Evolutionary conservation across 73 alveolate species (phyloP).

Genomic region (Tetrahymena elliotti): DNA sequence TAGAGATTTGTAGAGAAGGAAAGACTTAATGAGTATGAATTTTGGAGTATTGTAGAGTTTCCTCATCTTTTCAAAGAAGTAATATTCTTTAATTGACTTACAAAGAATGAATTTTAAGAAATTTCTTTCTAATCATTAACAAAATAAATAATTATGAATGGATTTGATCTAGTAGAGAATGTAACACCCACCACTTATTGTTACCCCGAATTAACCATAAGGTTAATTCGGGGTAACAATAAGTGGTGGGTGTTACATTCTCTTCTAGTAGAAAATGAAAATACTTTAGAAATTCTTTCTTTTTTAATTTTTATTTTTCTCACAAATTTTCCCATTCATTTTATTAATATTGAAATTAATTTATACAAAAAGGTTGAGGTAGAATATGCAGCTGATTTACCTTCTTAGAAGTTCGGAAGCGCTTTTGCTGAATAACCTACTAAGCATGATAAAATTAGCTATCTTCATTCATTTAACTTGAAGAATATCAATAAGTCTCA

Average conservation of each 20-base stretch:
- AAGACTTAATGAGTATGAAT: constrained; percentile 52
- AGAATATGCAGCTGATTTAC: constrained; percentile 79
- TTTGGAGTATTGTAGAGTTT: constrained; percentile 64
- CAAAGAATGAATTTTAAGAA: too few species aligned
- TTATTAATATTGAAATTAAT: too few species aligned
- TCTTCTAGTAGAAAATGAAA: neutral
- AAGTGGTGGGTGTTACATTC: too few species aligned
- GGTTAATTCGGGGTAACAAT: too few species aligned
- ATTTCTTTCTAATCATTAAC: neutral
- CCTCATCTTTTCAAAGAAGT: constrained; percentile 13
- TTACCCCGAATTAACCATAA: too few species aligned
- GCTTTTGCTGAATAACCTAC: constrained; percentile 49
- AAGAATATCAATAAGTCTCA: constrained; percentile 29
- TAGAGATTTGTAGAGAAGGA: neutral
- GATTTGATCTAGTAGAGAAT: neutral
- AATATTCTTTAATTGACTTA: neutral
- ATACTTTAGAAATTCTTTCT: too few species aligned
- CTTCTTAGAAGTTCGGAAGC: constrained; percentile 51
- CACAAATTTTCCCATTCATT: too few species aligned
- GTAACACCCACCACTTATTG: neutral
- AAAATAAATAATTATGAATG: too few species aligned
- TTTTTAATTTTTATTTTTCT: too few species aligned
- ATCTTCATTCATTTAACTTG: constrained; percentile 53
- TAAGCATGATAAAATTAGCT: neutral
- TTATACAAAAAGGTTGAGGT: constrained; percentile 30